These are phyloP conservation scores for Termitomyces sp. DNA, from an alignment of 768 basidiomycete genomes.

Conservation along the genomic window DNA sequence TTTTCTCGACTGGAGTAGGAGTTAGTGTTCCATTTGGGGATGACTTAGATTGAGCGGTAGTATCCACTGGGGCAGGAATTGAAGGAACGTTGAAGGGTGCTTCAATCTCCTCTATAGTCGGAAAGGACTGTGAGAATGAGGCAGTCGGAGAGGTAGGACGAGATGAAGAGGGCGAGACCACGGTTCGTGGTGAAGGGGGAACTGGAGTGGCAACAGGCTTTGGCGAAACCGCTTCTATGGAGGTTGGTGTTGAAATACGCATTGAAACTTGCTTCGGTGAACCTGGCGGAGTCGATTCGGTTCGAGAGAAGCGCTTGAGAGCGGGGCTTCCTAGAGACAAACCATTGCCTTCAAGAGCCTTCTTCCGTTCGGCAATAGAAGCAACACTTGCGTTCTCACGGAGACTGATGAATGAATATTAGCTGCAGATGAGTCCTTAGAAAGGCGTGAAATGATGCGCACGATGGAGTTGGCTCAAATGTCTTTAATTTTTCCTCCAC, in stretches of 20 bases:
- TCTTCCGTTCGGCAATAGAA: constrained; percentile 76
- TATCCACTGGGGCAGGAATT: constrained; percentile 37
- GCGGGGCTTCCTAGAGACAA: constrained; percentile 44
- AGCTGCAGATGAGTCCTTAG: constrained; percentile 1
- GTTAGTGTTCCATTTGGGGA: neutral
- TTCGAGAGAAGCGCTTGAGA: constrained; percentile 57
- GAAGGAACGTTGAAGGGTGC: constrained; percentile 47
- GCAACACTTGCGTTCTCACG: constrained; percentile 29
- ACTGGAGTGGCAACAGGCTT: constrained; percentile 31
- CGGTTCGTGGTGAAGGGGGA: constrained; percentile 51
- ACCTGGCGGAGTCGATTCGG: constrained; percentile 40
- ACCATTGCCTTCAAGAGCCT: constrained; percentile 69
- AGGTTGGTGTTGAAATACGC: constrained; percentile 25
- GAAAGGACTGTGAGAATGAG: constrained; percentile 66
- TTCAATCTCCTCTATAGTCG: constrained; percentile 74
- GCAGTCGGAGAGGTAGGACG: constrained; percentile 65
- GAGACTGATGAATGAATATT: constrained; percentile 12
- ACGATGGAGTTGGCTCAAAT: constrained; percentile 34
- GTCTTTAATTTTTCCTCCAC: constrained; percentile 46
- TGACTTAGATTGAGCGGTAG: constrained; percentile 14
- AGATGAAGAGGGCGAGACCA: constrained; percentile 67
- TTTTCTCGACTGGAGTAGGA: constrained; percentile 42
- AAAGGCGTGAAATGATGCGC: constrained; percentile 14
- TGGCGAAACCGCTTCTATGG: constrained; percentile 20
- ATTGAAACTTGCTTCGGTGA: constrained; percentile 34